phyloP scores from a whole-genome alignment of 129 eudicot species.

The Mikania micrantha region DNA sequence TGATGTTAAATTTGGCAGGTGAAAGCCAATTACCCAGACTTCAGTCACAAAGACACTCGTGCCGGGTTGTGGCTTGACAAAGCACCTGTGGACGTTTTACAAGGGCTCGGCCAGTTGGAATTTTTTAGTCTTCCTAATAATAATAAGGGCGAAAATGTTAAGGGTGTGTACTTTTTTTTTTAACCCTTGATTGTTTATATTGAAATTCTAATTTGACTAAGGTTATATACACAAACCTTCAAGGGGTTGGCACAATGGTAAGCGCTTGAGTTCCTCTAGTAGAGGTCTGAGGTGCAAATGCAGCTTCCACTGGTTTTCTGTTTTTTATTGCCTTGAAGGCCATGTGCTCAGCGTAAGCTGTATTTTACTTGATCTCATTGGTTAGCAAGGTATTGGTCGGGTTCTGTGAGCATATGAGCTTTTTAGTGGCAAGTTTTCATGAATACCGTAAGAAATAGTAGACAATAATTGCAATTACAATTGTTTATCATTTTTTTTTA shows the following conservation, averaged over 20 bases:
- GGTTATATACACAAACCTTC: not conserved
- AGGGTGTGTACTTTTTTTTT: slow-evolving; percentile 7
- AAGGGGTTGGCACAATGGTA: no score
- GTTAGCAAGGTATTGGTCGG: no score
- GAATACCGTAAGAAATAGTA: no score
- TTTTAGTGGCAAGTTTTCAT: no score
- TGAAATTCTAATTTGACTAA: not conserved
- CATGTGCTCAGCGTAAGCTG: no score
- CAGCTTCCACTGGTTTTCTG: no score
- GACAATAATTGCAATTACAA: not conserved
- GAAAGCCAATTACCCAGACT: slow-evolving; percentile 61
- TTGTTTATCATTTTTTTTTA: not conserved
- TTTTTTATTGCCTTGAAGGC: no score
- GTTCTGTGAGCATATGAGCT: no score
- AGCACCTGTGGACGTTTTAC: slow-evolving; percentile 56
- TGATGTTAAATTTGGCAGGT: slow-evolving; percentile 30
- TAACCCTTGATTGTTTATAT: not conserved
- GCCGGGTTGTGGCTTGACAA: slow-evolving; percentile 46
- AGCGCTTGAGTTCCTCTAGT: no score
- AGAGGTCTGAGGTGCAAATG: no score
- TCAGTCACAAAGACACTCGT: slow-evolving; percentile 57
- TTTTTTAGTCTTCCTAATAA: slow-evolving; percentile 24
- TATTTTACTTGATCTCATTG: no score
- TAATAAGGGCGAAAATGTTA: slow-evolving; percentile 4
- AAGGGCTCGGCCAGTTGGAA: slow-evolving; percentile 35